These are phyloP conservation scores for Breynia disticha DNA, from an alignment of 441 rosid genomes.

Conservation along the genomic window DNA sequence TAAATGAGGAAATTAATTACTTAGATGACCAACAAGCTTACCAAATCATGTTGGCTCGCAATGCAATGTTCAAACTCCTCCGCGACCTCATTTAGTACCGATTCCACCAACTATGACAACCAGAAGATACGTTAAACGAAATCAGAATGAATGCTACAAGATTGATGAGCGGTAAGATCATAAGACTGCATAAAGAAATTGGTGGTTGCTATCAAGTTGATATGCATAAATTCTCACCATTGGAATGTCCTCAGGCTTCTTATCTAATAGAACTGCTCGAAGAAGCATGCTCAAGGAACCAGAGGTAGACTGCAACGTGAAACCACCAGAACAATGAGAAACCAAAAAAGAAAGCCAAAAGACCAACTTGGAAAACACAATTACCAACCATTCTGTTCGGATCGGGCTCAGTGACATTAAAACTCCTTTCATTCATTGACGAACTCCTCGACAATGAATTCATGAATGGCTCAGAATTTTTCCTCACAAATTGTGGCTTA, in stretches of 20 bases:
- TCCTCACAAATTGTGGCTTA: constrained; percentile 60
- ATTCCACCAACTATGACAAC: constrained; percentile 67
- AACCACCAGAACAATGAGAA: constrained; percentile 8
- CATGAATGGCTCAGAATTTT: constrained; percentile 70
- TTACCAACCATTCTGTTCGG: constrained; percentile 58
- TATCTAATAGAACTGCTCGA: constrained; percentile 64
- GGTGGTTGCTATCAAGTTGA: background rate
- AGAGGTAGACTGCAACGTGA: constrained; percentile 35
- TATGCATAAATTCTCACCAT: no score
- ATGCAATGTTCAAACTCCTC: constrained; percentile 82
- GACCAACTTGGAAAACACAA: constrained; percentile 7
- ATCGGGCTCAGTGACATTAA: constrained; percentile 31
- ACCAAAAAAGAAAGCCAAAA: constrained; percentile 5
- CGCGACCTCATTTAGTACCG: constrained; percentile 68
- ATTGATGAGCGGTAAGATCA: background rate
- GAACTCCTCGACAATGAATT: constrained; percentile 61
- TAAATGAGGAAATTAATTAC: constrained; percentile 5
- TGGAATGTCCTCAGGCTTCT: constrained; percentile 82
- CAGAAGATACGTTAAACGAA: constrained; percentile 10
- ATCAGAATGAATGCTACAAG: constrained; percentile 12
- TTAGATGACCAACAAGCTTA: constrained; percentile 22
- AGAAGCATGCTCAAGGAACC: constrained; percentile 61
- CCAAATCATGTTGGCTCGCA: constrained; percentile 53
- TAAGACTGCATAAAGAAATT: background rate
- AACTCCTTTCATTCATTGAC: constrained; percentile 44